Evolutionary conservation across 495 filamentous ascomycete species (phyloP).

Genomic region (Aspergillus bridgeri): DNA sequence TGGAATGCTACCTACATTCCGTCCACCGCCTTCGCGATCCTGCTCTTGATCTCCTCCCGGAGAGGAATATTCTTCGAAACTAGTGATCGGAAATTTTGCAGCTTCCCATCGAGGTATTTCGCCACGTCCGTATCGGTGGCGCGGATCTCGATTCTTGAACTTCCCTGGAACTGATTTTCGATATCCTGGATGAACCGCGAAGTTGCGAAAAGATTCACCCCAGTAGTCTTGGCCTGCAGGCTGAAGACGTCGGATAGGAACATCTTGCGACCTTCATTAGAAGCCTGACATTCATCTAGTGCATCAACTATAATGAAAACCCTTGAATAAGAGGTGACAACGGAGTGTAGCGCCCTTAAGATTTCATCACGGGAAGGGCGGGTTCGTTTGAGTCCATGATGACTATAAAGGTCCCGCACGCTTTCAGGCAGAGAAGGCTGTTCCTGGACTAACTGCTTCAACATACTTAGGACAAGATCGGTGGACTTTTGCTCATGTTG

Average conservation of each 20-base stretch:
- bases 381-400: constrained; percentile 12
- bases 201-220: constrained; percentile 22
- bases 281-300: constrained; percentile 26
- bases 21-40: constrained; percentile 26
- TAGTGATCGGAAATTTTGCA: constrained; percentile 17
- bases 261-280: constrained; percentile 8
- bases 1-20: constrained; percentile 37
- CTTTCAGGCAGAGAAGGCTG: constrained; percentile 15
- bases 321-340: constrained; percentile 18
- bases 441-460: constrained; percentile 25
- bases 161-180: constrained; percentile 11
- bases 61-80: constrained; percentile 18
- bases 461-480: constrained; percentile 16
- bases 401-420: constrained; percentile 25
- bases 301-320: constrained; percentile 45
- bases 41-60: constrained; percentile 26
- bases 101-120: constrained; percentile 26
- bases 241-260: constrained; percentile 13
- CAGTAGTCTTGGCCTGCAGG: constrained; percentile 7
- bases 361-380: constrained; percentile 32
- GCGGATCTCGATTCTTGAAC: too few relatives aligned
- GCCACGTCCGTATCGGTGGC: constrained; percentile 9
- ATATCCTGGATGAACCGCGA: constrained; percentile 24
- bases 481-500: constrained; percentile 14
- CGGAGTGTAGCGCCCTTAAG: constrained; percentile 22